These are phyloP conservation scores for Phylloporus sp. DNA, from an alignment of 768 basidiomycete species.

Conservation along the genomic window DNA sequence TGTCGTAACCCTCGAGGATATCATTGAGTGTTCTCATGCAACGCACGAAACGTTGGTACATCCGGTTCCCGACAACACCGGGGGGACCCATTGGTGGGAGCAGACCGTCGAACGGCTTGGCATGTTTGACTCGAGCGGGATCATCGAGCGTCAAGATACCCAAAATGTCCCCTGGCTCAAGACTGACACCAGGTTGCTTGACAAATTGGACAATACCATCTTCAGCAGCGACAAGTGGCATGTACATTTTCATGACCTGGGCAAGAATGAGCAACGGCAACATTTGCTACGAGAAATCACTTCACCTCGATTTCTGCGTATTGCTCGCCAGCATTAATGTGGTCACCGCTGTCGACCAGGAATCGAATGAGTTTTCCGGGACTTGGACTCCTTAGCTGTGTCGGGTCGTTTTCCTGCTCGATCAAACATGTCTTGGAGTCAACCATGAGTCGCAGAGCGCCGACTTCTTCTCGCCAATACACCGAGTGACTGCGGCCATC, in stretches of 20 bases:
- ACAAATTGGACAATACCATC: conserved; percentile 93
- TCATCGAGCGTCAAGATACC: conserved; percentile 96
- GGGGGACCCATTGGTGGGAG: conserved; percentile 85
- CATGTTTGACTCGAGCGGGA: conserved; percentile 93
- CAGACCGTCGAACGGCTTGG: conserved; percentile 95
- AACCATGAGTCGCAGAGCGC: conserved; percentile 85
- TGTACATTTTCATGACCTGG: conserved; percentile 99
- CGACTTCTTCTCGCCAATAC: conserved; percentile 98
- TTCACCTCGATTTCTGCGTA: conserved; percentile 96
- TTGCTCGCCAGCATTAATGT: conserved; percentile 92
- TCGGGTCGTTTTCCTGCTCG: conserved; percentile 99
- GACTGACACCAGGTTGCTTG: conserved; percentile 95
- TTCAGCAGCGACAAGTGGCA: conserved; percentile 93
- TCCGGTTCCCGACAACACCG: conserved; percentile 80
- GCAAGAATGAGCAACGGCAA: conserved; percentile 1
- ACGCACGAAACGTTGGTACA: conserved; percentile 77
- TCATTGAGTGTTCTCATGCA: conserved; percentile 77
- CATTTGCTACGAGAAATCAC: background rate
- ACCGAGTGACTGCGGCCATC: conserved; percentile 95
- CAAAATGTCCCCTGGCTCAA: conserved; percentile 95
- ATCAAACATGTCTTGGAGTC: conserved; percentile 98
- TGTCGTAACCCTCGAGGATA: conserved; percentile 95
- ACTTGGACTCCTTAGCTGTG: conserved; percentile 90
- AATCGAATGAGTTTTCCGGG: conserved; percentile 95
- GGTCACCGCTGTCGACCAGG: conserved; percentile 95